Percentiles rank a stretch among this genome's conserved stretches.
phyloP scores from a whole-genome alignment of 2,329 filamentous ascomycete species.

The Zymoseptoria ardabiliae region DNA sequence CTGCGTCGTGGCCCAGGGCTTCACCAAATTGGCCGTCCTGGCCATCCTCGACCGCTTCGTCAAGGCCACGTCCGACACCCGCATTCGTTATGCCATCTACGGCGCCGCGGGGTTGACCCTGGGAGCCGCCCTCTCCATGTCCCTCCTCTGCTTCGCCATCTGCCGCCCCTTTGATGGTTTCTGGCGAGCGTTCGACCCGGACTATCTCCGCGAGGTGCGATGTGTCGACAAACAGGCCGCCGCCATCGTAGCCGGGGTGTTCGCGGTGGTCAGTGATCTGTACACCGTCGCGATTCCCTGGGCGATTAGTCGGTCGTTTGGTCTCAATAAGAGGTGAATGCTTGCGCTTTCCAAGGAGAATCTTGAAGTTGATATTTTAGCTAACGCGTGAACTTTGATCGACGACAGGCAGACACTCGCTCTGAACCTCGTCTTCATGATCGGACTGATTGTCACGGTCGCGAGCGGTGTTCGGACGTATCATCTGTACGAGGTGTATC shows the following conservation, averaged over 20 bases:
- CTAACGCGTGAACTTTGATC: too few relatives aligned
- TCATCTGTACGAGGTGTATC: conserved; percentile 17
- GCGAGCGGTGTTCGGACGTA: conserved; percentile 30
- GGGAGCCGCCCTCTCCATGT: background rate
- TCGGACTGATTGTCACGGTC: conserved; percentile 25
- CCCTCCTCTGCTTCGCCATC: background rate
- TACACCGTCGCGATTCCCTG: conserved; percentile 37
- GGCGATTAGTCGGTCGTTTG: conserved; percentile 39
- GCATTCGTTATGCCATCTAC: background rate
- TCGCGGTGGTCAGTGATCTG: conserved; percentile 36
- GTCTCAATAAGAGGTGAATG: conserved; percentile 33
- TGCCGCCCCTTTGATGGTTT: background rate
- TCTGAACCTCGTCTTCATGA: conserved; percentile 34
- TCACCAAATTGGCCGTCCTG: background rate
- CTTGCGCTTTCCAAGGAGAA: too few relatives aligned
- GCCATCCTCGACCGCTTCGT: background rate
- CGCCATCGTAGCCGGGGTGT: conserved; percentile 32
- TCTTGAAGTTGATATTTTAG: too few relatives aligned
- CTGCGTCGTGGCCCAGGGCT: conserved; percentile 18
- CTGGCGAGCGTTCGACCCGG: background rate
- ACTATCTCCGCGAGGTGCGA: conserved; percentile 31
- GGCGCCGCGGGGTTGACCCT: background rate
- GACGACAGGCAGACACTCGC: conserved; percentile 34
- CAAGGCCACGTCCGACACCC: background rate
- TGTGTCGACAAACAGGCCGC: conserved; percentile 35